Evolutionary conservation across 2,329 filamentous ascomycete genomes (phyloP), one percentile per base, ranked within the genome.

Genomic region (Tolypocladium amazonense): DNA sequence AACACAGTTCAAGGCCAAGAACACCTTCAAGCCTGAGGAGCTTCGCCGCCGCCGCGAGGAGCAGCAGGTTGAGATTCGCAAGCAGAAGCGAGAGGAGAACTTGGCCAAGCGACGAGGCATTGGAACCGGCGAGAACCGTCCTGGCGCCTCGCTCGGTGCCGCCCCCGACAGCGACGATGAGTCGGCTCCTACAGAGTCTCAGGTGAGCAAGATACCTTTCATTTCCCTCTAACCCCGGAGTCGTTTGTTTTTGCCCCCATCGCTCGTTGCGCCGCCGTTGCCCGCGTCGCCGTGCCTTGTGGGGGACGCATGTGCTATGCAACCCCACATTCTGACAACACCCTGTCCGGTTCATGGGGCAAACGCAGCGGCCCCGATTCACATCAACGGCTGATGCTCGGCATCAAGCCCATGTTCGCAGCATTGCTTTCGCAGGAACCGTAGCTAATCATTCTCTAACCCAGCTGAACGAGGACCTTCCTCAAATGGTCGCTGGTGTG

Each of bases 1-100:
- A 74, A 97, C 91, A 67, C 92, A 96, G 81, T 99, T 96, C 88
- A 99, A 99, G 88, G 94, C 94, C 59, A 97, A 97, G 85, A 93
- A 90, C 79, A 91, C 91, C 72, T 97, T 99, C 84, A 97, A 97
- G 86, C 93, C 93, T 70, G 94, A 99, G 76, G 94, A 99, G 81
- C 88, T 99, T 67, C 91, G 94, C 75, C 92, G 94, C 72, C 94
- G 94, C 74, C 94, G 94, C 74, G 94, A 99, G 77, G 94, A 99
- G 79, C 92, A 97, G 78, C 94, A 97, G 80, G 94, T 99, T 66
- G 94, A 99, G 81, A 99, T 99, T 73, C 88, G 94, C 75, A 96
- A 96, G 81, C 90, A 92, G 66, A 97, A 97, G 86, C 88, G 94
- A 74, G 94, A 99, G 79, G 94, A 99, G 81, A 97, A 97, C 79